Conservation (phyloP, 2,329 filamentous ascomycete species). For the Alternaria arbusti region DNA sequence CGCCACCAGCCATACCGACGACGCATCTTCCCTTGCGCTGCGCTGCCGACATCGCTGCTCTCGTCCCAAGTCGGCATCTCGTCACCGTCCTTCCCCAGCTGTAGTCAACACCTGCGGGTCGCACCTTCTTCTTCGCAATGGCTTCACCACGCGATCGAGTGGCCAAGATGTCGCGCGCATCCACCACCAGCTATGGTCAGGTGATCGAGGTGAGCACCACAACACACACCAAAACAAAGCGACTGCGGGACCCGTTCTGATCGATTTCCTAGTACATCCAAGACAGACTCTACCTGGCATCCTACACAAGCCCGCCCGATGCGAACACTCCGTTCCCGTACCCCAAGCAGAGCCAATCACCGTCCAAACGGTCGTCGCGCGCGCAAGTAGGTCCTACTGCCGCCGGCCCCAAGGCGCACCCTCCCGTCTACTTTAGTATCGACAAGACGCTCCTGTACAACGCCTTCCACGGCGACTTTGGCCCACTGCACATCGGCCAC, state of each 20-base stretch:
- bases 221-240: constrained; percentile 34
- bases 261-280: constrained; percentile 28
- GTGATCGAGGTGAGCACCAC: constrained; percentile 87
- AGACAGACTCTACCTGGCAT: constrained; percentile 95
- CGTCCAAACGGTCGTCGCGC: constrained; percentile 76
- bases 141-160: constrained; percentile 37
- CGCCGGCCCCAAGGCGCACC: constrained; percentile 59
- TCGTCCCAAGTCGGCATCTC: constrained; percentile 23
- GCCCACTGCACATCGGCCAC: constrained; percentile 95
- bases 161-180: constrained; percentile 40
- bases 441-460: constrained; percentile 95
- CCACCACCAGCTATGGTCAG: constrained; percentile 72
- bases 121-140: constrained; percentile 27
- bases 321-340: constrained; percentile 87
- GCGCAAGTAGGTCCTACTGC: constrained; percentile 65
- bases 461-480: constrained; percentile 98
- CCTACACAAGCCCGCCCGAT: constrained; percentile 83
- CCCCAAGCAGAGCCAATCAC: constrained; percentile 69
- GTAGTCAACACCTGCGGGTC: constrained; percentile 10
- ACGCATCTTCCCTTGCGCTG: constrained; percentile 16
- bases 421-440: constrained; percentile 93
- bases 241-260: constrained; percentile 15
- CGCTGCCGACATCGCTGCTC: constrained; percentile 21
- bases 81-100: constrained; percentile 21
- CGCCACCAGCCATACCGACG: constrained; percentile 27